phyloP scores from a whole-genome alignment of 768 basidiomycete genomes.

The Calocera cornea region DNA sequence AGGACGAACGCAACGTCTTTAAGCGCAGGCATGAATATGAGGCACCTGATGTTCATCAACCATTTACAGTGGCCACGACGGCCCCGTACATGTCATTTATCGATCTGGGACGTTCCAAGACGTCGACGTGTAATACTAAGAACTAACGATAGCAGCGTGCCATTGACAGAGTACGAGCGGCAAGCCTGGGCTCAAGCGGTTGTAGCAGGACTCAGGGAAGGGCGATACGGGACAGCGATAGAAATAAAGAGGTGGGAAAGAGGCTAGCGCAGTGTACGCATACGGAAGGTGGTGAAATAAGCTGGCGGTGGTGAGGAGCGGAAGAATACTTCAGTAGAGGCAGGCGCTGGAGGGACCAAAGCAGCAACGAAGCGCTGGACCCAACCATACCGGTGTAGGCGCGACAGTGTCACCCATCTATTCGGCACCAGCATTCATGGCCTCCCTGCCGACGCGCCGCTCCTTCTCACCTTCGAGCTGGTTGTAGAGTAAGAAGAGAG shows the following conservation, averaged over 20 bases:
- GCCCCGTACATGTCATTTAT: background rate
- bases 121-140: background rate
- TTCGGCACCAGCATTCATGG: background rate
- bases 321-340: background rate
- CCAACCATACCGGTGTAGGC: background rate
- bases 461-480: constrained; percentile 95
- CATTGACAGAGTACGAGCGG: background rate
- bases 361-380: background rate
- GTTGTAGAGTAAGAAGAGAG: constrained; percentile 77
- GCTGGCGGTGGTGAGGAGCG: background rate
- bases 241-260: background rate
- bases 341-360: background rate
- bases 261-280: background rate
- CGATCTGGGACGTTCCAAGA: background rate
- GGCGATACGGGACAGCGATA: background rate
- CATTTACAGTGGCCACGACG: background rate
- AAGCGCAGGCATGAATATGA: no score
- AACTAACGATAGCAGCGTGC: background rate
- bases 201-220: background rate
- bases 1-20: no score
- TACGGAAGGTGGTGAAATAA: background rate
- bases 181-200: background rate
- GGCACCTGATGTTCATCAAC: background rate
- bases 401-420: background rate
- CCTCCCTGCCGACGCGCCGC: constrained; percentile 71